Conservation (phyloP, 2,329 filamentous ascomycete species). For the Penicillium fuscoglaucum region DNA sequence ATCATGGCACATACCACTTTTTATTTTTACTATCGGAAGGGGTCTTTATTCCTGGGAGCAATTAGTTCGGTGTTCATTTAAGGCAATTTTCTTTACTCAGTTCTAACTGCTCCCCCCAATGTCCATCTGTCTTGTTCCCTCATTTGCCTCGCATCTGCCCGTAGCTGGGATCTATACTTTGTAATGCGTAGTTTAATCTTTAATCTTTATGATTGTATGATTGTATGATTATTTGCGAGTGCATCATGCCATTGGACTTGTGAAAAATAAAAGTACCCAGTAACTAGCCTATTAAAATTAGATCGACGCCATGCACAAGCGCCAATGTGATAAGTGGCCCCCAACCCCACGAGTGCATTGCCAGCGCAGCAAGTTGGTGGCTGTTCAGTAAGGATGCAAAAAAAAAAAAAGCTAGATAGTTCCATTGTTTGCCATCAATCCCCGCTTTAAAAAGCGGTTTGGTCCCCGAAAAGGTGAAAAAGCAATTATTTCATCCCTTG, state of each 20-base stretch:
- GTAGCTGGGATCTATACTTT: slow-evolving; percentile 5
- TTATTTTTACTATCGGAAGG: slow-evolving; percentile 19
- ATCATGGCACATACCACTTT: slow-evolving; percentile 33
- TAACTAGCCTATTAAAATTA: slow-evolving; percentile 3
- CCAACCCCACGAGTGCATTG: slow-evolving; percentile 7
- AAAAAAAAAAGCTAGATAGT: neutral
- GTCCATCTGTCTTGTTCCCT: slow-evolving; percentile 32
- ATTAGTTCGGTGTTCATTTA: slow-evolving; percentile 35
- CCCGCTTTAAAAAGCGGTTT: slow-evolving; percentile 8
- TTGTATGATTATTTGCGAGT: neutral
- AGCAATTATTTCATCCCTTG: neutral
- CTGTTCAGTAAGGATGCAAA: slow-evolving; percentile 5
- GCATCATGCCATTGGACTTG: slow-evolving; percentile 1
- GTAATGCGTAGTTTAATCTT: neutral
- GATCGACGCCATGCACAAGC: slow-evolving; percentile 6
- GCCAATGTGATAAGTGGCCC: slow-evolving; percentile 6
- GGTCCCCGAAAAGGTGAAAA: neutral
- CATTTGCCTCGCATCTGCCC: slow-evolving; percentile 18
- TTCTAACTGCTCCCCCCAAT: slow-evolving; percentile 35
- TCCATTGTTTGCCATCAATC: neutral
- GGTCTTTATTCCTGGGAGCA: slow-evolving; percentile 27
- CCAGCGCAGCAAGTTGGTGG: slow-evolving; percentile 7
- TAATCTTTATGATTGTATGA: neutral
- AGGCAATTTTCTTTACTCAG: slow-evolving; percentile 34
- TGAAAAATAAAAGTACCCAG: neutral